Conservation (phyloP, 768 basidiomycete species). For the Rhodosporidiobolus sp. region DNA sequence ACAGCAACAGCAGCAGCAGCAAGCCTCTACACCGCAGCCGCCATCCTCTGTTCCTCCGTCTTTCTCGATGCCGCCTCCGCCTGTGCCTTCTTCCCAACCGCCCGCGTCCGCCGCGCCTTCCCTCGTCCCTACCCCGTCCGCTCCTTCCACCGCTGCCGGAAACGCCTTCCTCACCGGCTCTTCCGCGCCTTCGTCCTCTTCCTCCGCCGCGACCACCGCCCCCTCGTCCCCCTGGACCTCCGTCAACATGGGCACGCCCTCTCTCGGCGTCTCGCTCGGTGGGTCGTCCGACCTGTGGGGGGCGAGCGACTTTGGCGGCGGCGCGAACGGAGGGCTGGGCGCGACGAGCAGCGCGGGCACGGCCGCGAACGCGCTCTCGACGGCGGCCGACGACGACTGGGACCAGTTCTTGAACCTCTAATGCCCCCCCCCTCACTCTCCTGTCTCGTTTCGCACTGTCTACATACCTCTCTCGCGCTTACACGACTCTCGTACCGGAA, state of each 20-base stretch:
- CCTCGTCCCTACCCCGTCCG: not conserved
- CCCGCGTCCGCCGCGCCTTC: not conserved
- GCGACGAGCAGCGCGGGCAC: not conserved
- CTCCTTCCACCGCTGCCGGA: not conserved
- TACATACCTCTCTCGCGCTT: too few relatives aligned
- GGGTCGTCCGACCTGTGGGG: constrained; percentile 9
- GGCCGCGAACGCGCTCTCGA: not conserved
- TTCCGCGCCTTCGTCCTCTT: not conserved
- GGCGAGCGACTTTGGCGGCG: not conserved
- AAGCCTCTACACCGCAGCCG: not conserved
- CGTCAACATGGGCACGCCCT: constrained; percentile 25
- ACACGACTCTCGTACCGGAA: too few relatives aligned
- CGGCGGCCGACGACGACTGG: constrained; percentile 19
- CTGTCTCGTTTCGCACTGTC: too few relatives aligned
- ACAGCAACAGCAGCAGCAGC: constrained; percentile 2
- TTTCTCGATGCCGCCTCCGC: not conserved
- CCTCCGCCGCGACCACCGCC: not conserved
- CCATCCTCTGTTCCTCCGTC: not conserved
- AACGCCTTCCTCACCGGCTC: not conserved
- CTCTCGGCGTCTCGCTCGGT: constrained; percentile 1
- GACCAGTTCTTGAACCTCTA: constrained; percentile 22
- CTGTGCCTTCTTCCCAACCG: not conserved
- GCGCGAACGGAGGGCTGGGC: not conserved
- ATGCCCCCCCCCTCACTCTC: not conserved
- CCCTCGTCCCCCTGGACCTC: constrained; percentile 19